Conservation (phyloP, 2,329 filamentous ascomycete species). For the Microsporum canis region DNA sequence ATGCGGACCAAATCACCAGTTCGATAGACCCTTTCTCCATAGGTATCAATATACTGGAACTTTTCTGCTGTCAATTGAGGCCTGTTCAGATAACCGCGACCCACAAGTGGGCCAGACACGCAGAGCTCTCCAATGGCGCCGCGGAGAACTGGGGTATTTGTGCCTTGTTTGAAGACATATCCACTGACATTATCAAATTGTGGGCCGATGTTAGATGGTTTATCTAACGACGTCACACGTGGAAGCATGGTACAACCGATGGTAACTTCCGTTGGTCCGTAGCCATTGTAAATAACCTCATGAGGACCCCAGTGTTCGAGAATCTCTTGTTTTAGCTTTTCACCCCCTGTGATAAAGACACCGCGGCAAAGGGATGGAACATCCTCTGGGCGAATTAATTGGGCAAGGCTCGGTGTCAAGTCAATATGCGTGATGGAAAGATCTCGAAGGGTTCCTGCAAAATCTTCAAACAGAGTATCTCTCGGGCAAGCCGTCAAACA, state of each 20-base stretch:
- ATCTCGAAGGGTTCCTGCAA: conserved; percentile 58
- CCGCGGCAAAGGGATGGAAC: conserved; percentile 69
- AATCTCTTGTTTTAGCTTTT: conserved; percentile 79
- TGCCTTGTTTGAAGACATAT: conserved; percentile 61
- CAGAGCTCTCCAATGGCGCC: conserved; percentile 82
- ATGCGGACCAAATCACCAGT: conserved; percentile 82
- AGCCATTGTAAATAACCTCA: conserved; percentile 78
- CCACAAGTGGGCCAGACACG: conserved; percentile 74
- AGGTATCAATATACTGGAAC: conserved; percentile 55
- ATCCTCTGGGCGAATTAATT: conserved; percentile 64
- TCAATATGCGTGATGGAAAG: conserved; percentile 82
- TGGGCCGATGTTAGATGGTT: conserved; percentile 75
- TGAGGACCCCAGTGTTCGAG: conserved; percentile 72
- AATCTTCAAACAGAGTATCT: conserved; percentile 75
- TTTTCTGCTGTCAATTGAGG: conserved; percentile 63
- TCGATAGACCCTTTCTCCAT: conserved; percentile 59
- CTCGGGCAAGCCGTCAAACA: conserved; percentile 70
- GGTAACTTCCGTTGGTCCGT: conserved; percentile 84
- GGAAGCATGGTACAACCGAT: conserved; percentile 86
- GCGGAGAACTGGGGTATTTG: conserved; percentile 58
- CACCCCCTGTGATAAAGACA: conserved; percentile 87
- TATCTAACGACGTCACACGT: conserved; percentile 64
- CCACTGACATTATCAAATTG: conserved; percentile 83
- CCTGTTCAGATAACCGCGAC: conserved; percentile 77
- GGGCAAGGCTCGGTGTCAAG: conserved; percentile 75